Evolutionary conservation across 805 yeast genomes (phyloP).

Genomic region (Brettanomyces nanus): DNA sequence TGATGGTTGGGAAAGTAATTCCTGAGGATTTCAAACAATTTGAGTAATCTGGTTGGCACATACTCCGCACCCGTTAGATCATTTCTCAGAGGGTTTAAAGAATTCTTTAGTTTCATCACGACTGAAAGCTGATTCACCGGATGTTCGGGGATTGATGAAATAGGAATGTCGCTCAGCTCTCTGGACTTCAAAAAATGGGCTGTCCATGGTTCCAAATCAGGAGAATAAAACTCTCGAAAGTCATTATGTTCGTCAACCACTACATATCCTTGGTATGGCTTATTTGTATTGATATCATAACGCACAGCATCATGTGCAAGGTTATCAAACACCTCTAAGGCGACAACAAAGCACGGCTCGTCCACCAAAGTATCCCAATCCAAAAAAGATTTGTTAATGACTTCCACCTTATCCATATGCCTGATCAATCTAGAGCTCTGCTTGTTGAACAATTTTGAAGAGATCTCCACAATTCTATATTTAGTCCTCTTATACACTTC

Average conservation of each 20-base stretch:
- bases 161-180: slow-evolving; percentile 34
- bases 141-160: slow-evolving; percentile 31
- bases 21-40: slow-evolving; percentile 55
- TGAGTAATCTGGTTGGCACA: slow-evolving; percentile 68
- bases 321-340: slow-evolving; percentile 78
- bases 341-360: slow-evolving; percentile 70
- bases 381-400: slow-evolving; percentile 68
- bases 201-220: slow-evolving; percentile 51
- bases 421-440: slow-evolving; percentile 31
- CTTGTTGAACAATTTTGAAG: slow-evolving; percentile 50
- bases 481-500: slow-evolving; percentile 62
- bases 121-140: slow-evolving; percentile 49
- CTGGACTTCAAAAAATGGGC: slow-evolving; percentile 48
- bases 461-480: slow-evolving; percentile 68
- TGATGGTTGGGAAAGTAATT: slow-evolving; percentile 69
- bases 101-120: slow-evolving; percentile 36
- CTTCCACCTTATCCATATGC: slow-evolving; percentile 49
- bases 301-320: slow-evolving; percentile 75
- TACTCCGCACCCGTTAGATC: slow-evolving; percentile 65
- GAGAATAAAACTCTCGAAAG: slow-evolving; percentile 62
- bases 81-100: slow-evolving; percentile 57
- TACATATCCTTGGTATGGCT: slow-evolving; percentile 74
- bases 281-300: slow-evolving; percentile 58
- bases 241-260: slow-evolving; percentile 66
- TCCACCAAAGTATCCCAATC: slow-evolving; percentile 56